These are phyloP conservation scores for Didymella arachidicola DNA, from an alignment of 2,329 filamentous ascomycete genomes.

Conservation along the genomic window DNA sequence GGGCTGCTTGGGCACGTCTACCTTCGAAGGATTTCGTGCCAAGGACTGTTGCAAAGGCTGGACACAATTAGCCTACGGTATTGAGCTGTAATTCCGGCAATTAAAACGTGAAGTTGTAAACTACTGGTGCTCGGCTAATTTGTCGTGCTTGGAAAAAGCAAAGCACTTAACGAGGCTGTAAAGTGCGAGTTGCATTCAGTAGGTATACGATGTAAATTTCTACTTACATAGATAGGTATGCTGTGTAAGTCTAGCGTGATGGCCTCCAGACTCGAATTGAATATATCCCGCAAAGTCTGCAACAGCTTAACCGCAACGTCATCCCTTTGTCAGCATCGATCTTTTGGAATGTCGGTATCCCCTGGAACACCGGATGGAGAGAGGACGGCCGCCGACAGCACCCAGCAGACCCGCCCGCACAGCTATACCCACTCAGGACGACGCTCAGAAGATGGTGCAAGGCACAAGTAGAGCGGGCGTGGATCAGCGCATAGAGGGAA, in stretches of 20 bases:
- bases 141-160: not conserved
- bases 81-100: not conserved
- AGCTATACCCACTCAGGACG: too few relatives aligned
- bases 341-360: not conserved
- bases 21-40: not conserved
- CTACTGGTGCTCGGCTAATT: not conserved
- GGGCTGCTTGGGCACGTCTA: not conserved
- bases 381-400: too few relatives aligned
- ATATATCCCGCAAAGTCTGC: not conserved
- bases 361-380: too few relatives aligned
- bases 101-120: not conserved
- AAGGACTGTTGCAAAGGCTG: not conserved
- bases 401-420: too few relatives aligned
- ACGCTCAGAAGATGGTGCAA: too few relatives aligned
- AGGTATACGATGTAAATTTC: not conserved
- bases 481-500: too few relatives aligned
- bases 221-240: not conserved
- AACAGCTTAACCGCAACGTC: not conserved
- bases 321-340: not conserved
- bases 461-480: too few relatives aligned
- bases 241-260: not conserved
- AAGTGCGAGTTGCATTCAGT: not conserved
- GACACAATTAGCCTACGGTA: not conserved
- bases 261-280: not conserved
- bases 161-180: not conserved